phyloP scores from a whole-genome alignment of 2,329 filamentous ascomycete genomes.

The Penicillium sp. region DNA sequence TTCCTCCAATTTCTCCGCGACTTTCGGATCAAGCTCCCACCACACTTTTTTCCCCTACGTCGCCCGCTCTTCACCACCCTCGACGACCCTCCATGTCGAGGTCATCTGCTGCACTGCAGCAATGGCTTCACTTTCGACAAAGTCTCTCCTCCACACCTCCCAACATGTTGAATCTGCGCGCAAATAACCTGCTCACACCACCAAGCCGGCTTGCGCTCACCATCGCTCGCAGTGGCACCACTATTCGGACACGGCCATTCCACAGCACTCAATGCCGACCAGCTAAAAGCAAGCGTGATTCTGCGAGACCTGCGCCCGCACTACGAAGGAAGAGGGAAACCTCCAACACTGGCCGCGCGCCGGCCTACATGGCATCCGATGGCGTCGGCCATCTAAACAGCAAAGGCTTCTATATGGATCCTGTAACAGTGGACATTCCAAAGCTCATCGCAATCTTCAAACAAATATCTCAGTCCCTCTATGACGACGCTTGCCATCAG shows the following conservation, averaged over 20 bases:
- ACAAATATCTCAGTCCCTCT: not conserved
- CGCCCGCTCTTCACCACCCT: not conserved
- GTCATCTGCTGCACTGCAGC: slow-evolving; percentile 18
- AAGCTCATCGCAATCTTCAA: not conserved
- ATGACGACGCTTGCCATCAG: slow-evolving; percentile 5
- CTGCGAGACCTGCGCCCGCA: slow-evolving; percentile 2
- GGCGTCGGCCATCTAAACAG: not conserved
- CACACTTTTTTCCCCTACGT: not conserved
- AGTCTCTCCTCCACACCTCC: slow-evolving; percentile 1
- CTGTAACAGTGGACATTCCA: not conserved
- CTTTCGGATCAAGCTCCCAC: not conserved
- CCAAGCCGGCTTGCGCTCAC: slow-evolving; percentile 4
- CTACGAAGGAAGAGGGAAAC: not conserved
- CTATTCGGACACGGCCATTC: slow-evolving; percentile 10
- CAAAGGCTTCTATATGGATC: not conserved
- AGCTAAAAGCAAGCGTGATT: not conserved
- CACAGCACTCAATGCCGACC: slow-evolving; percentile 15
- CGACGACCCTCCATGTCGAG: slow-evolving; percentile 22
- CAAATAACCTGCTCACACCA: slow-evolving; percentile 1
- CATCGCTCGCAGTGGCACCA: not conserved
- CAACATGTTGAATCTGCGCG: not conserved
- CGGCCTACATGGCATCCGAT: not conserved
- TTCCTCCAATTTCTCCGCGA: slow-evolving; percentile 16
- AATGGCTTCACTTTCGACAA: slow-evolving; percentile 21
- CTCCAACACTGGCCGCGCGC: not conserved